These are phyloP conservation scores for Penicillium hordei DNA, from an alignment of 2,329 filamentous ascomycete species.

Conservation along the genomic window DNA sequence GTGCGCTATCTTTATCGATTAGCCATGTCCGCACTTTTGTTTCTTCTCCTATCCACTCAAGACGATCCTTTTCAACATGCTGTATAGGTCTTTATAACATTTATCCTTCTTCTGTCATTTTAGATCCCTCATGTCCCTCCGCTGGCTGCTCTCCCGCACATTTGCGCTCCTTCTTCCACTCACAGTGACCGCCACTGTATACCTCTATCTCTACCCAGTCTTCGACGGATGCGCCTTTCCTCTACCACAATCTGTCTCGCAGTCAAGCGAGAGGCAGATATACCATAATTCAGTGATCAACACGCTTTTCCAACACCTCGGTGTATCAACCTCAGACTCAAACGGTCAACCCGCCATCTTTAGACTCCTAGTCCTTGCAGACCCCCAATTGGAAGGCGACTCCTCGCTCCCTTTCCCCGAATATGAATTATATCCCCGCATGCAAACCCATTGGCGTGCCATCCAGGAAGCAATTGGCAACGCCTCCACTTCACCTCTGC, in stretches of 20 bases:
- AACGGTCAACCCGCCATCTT: conserved; percentile 63
- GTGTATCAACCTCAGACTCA: conserved; percentile 12
- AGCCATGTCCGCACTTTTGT: neutral
- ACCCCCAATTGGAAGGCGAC: conserved; percentile 92
- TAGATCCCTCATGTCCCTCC: conserved; percentile 51
- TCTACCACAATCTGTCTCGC: conserved; percentile 32
- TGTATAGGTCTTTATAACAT: conserved; percentile 21
- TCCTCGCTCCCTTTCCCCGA: conserved; percentile 67
- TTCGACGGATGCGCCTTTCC: conserved; percentile 82
- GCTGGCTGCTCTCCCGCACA: conserved; percentile 46
- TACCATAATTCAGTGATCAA: conserved; percentile 31
- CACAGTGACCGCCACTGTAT: conserved; percentile 68
- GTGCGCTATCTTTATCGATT: neutral
- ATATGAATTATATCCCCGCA: conserved; percentile 45
- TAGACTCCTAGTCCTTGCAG: conserved; percentile 80
- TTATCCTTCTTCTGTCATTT: conserved; percentile 10
- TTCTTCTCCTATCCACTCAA: conserved; percentile 9
- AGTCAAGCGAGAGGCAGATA: neutral
- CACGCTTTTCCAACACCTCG: conserved; percentile 41
- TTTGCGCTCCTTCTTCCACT: conserved; percentile 60
- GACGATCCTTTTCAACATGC: conserved; percentile 16
- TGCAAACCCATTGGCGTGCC: conserved; percentile 40
- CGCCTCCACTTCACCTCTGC: conserved; percentile 12
- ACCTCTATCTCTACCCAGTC: conserved; percentile 84
- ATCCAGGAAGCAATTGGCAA: conserved; percentile 16